These are phyloP conservation scores for Colletotrichum destructivum DNA, from an alignment of 2,329 filamentous ascomycete genomes.

Conservation along the genomic window DNA sequence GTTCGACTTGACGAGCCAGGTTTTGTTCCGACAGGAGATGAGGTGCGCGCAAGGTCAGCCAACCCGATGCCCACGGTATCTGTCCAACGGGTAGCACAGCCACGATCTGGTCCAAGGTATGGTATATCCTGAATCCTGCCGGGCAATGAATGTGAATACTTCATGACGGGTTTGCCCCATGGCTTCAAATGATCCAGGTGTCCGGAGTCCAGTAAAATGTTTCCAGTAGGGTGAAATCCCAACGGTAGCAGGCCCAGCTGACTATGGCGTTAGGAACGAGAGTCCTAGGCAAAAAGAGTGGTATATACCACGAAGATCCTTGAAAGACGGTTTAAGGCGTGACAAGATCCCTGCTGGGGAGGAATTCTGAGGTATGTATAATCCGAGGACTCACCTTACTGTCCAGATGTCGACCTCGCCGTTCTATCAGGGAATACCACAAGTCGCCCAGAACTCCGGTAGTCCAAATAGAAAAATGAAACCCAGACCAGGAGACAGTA, in stretches of 20 bases:
- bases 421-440: slow-evolving; percentile 38
- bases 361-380: slow-evolving; percentile 38
- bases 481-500: slow-evolving; percentile 37
- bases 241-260: slow-evolving; percentile 16
- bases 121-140: neutral
- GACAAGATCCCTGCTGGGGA: slow-evolving; percentile 9
- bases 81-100: slow-evolving; percentile 30
- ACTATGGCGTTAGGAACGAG: slow-evolving; percentile 26
- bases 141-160: neutral
- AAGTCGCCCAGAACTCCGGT: slow-evolving; percentile 41
- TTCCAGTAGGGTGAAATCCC: slow-evolving; percentile 24
- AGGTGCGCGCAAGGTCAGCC: neutral
- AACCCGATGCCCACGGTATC: slow-evolving; percentile 7
- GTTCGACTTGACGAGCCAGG: slow-evolving; percentile 20
- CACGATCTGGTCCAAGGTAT: slow-evolving; percentile 2
- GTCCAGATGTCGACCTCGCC: slow-evolving; percentile 41
- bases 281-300: neutral
- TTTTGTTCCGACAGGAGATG: slow-evolving; percentile 1
- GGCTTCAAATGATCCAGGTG: slow-evolving; percentile 16
- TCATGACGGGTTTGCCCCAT: slow-evolving; percentile 11
- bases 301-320: slow-evolving; percentile 1
- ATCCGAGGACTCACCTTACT: slow-evolving; percentile 43
- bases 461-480: slow-evolving; percentile 40
- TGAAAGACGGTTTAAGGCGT: slow-evolving; percentile 19
- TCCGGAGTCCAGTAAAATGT: slow-evolving; percentile 1